Base-by-base conservation (phyloP, 306 rosid genomes). In the Canavalia gladiata region DNA sequence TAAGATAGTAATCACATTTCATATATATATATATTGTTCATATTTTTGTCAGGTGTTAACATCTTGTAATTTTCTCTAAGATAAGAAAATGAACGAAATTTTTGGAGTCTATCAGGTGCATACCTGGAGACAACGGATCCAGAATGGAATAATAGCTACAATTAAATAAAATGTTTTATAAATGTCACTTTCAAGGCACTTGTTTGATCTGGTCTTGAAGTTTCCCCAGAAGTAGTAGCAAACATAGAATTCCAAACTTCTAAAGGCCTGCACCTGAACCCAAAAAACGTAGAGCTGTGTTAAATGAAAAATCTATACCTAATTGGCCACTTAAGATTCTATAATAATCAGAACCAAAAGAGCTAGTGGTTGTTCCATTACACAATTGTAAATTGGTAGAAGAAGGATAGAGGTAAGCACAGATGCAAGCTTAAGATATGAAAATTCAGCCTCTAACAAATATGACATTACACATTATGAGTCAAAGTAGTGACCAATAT, bases 71-170 rank as follows among this genome's bases (percentile, higher is more conserved):
- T 9, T 57, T 30, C 5, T 5, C 35, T n/a, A 31, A n/a, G 55
- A 29, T 58, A 33, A 55, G 9, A 47, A 59, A 42, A 50, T 72
- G 58, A 63, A 70, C 45, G n/a, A 73, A 13, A 13, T 9, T 41
- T n/a, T 49, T 11, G 5, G 7, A 50, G 59, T 10, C 42, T 77
- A 7, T 41, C 55, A 30, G 51, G 57, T 33, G 72, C 68, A 31
- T 79, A 90, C 97, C 98, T 94, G 98, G 57, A 94, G 64, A 52
- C 75, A 83, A 56, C 97, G 98, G 54, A 90, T 79, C 94, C 91
- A 92, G 64, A 81, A 94, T 29, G 98, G 98, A 83, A 92, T 84
- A 58, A 87, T 84, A 52, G 91, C 94, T 31, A 92, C 95, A 66
- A 94, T 51, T 47, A 84, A 84, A 79, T 92, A 89, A 86, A 94